Conservation (phyloP, 2,329 filamentous ascomycete genomes). For the Neoarthrinium moseri region DNA sequence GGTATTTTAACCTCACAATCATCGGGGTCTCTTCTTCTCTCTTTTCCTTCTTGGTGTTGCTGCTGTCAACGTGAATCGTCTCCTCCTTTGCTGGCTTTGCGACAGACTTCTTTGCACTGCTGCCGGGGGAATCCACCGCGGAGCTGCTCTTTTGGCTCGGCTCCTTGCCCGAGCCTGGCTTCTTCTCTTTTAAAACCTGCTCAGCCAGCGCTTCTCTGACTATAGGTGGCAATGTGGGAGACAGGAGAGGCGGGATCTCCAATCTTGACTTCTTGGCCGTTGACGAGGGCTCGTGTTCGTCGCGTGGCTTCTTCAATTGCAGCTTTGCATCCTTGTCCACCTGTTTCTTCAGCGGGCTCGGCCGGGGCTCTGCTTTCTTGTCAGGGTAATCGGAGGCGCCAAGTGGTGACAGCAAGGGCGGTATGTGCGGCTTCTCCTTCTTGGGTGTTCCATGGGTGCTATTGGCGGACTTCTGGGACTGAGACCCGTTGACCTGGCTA, state of each 20-base stretch:
- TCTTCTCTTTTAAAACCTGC: slow-evolving; percentile 21
- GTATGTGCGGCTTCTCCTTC: slow-evolving; percentile 32
- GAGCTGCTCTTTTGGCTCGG: slow-evolving; percentile 22
- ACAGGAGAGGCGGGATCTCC: slow-evolving; percentile 50
- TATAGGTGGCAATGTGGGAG: slow-evolving; percentile 53
- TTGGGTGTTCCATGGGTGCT: slow-evolving; percentile 35
- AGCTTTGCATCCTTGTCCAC: slow-evolving; percentile 25
- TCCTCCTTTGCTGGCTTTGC: slow-evolving; percentile 29
- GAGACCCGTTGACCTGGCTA: slow-evolving; percentile 42
- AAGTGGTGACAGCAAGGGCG: slow-evolving; percentile 51
- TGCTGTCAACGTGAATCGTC: slow-evolving; percentile 25
- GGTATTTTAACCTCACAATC: slow-evolving; percentile 48
- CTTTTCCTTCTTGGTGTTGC: slow-evolving; percentile 31
- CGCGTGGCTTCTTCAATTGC: slow-evolving; percentile 22
- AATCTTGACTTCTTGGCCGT: slow-evolving; percentile 37
- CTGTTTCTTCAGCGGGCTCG: slow-evolving; percentile 33
- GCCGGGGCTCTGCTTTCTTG: slow-evolving; percentile 11
- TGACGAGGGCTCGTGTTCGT: slow-evolving; percentile 26
- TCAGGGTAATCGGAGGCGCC: slow-evolving; percentile 13
- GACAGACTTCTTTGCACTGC: slow-evolving; percentile 34
- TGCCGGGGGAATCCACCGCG: slow-evolving; percentile 28
- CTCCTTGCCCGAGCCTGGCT: slow-evolving; percentile 24
- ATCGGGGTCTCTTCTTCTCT: slow-evolving; percentile 29
- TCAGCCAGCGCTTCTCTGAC: slow-evolving; percentile 47
- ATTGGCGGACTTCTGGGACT: slow-evolving; percentile 29